Evolutionary conservation across 2,329 filamentous ascomycete genomes (phyloP), one percentile per base, ranked within the genome.

Genomic region (Fusarium albosuccineum): DNA sequence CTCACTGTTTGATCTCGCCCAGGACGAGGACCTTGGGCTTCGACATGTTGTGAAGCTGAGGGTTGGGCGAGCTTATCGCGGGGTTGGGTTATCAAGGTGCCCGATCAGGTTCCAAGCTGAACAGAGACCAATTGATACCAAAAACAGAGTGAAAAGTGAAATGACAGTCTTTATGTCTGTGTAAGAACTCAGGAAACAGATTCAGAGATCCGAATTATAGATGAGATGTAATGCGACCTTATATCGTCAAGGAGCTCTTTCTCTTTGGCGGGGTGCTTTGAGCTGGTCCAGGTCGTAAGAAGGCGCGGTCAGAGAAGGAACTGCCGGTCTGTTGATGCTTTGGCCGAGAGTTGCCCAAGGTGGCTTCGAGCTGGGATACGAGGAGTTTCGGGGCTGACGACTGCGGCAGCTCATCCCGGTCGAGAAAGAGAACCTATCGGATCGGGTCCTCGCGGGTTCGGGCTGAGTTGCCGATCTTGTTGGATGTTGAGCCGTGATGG

Each of bases 1-100:
- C 78, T 64, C 70, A 82, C 81, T 78, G 78, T 42, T 79, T 75
- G 54, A 81, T 79, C 36, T 73, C 70, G 48, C 80, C 81, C 16
- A 82, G 72, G 29, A 79, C 73, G 17, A 82, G 72, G n/a, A 82
- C 76, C 68, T 79, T 82, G 16, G 73, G 70, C 45, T 74, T 76
- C 27, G 48, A 48, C 40, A 68, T 37, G 77, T 78, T 3, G 34
- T 70, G 49, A 48, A n/a, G 13, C 17, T 10, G 48, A 37, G 52
- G 30, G 54, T 17, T 17, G 13, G 22, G 29, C 36, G 39, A 40
- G 29, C 37, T 22, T 52, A 52, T 61, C 49, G 57, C 45, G 57
- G 49, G 44, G 53, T 57, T 11, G 8, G 10, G 7, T 9, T 45
- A 27, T 42, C 5, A 34, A 44, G 9, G 39, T n/a, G 11, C 6